Evolutionary conservation across 257 asterid genomes (phyloP).

Genomic region (Rauvolfia tetraphylla): DNA sequence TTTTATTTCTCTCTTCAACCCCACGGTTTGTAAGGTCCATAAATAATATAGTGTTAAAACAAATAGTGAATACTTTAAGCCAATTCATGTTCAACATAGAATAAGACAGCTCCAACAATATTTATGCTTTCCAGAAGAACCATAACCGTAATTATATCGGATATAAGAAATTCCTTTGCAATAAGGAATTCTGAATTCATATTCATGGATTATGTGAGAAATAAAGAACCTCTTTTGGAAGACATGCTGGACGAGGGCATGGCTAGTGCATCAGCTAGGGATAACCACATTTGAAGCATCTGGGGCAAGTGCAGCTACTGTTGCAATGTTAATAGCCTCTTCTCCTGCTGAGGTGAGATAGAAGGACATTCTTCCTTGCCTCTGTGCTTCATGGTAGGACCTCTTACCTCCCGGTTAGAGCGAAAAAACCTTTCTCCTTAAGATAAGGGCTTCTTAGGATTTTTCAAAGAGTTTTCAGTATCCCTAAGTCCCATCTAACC

Average conservation of each 20-base stretch:
- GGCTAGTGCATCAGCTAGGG: conserved; percentile 17
- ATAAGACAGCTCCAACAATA: not conserved
- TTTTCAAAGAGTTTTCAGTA: no score
- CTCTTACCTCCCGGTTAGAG: no score
- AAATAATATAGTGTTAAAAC: not conserved
- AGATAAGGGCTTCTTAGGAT: no score
- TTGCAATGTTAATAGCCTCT: no score
- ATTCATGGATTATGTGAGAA: not conserved
- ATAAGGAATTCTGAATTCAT: not conserved
- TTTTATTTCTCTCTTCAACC: not conserved
- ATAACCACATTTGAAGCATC: no score
- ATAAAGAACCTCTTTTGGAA: conserved; percentile 49
- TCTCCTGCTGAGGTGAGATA: no score
- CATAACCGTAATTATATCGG: not conserved
- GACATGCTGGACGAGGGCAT: conserved; percentile 22
- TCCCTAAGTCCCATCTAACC: no score
- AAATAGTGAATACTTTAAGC: not conserved
- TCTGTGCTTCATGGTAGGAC: no score
- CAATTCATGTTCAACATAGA: not conserved
- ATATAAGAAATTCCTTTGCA: not conserved
- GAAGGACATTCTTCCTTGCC: no score
- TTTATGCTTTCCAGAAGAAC: not conserved
- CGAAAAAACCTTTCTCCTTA: no score
- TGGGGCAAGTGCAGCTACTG: no score
- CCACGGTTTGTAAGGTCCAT: not conserved